Evolutionary conservation across 176 grass and related monocot genomes (phyloP).

Genomic region (Metroxylon sagu): DNA sequence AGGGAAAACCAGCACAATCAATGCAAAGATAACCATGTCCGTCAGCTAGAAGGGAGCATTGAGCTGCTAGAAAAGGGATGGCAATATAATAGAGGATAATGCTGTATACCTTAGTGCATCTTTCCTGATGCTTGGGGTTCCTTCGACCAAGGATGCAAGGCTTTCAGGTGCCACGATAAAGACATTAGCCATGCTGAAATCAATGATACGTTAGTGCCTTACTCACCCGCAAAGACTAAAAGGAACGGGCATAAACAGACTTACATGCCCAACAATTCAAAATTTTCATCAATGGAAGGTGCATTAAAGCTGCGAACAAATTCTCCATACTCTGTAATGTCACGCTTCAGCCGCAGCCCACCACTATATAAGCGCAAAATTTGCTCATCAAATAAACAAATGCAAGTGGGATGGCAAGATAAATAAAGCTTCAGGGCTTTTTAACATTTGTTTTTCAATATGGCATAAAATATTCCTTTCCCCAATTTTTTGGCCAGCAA

Average conservation of each 20-base stretch:
- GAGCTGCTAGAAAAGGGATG: not conserved
- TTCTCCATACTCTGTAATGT: conserved; percentile 97
- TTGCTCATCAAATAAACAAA: too few species aligned
- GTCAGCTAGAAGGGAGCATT: not conserved
- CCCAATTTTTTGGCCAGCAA: too few species aligned
- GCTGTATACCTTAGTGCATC: conserved; percentile 68
- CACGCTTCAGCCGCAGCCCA: conserved; percentile 91
- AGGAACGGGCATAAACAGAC: conserved; percentile 14
- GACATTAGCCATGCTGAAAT: conserved; percentile 80
- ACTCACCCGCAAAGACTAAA: not conserved
- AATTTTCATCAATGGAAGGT: conserved; percentile 94
- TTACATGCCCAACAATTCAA: conserved; percentile 97
- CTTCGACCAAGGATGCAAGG: conserved; percentile 86
- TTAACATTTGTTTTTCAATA: too few species aligned
- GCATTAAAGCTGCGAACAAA: conserved; percentile 96
- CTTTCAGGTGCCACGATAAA: conserved; percentile 99
- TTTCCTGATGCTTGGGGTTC: conserved; percentile 85
- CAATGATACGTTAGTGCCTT: not conserved
- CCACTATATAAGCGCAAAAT: conserved; percentile 43
- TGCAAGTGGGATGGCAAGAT: too few species aligned
- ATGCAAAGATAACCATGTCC: not conserved
- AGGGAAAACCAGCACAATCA: not conserved
- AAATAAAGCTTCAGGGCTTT: too few species aligned
- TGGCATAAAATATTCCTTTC: too few species aligned
- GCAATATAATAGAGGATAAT: not conserved